Base-by-base conservation (phyloP, 176 grass and related monocot species). In the Eragrostis nindensis region DNA sequence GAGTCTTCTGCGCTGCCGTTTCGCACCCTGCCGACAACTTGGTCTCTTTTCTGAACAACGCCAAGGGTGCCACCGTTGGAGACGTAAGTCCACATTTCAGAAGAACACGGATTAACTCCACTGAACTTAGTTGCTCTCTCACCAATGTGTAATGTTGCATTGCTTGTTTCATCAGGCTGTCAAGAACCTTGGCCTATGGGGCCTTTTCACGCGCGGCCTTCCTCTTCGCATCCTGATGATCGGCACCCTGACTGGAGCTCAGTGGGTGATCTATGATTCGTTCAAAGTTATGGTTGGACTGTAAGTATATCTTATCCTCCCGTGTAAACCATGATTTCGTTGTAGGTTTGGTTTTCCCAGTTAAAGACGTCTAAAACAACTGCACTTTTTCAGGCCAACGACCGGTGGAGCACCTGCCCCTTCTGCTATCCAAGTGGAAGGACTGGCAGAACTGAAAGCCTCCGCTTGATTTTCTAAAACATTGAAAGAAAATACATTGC, bases 221-320 rank as follows among this genome's bases (percentile, higher is more conserved):
- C 94, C 94, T 9, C 86, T 97, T 75, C 94, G 91, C 50, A 94
- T 93, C 71, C 65, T 97, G 55, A 97, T 97, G 94, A 86, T 97
- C 61, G 94, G 94, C 41, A 94, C 94, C 5, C 81, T 97, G 48
- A 97, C 94, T 5, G 94, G 89, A 1, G 62, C 94, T 15, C 89
- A 97, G 73, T 97, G 94, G 91, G 86, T 90, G 13, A 97, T 97
- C 70, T 97, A 94, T 50, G 94, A 97, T 86, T 76, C 94, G 46
- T 97, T 97, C 81, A 94, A 97, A 89, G 94, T 97, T 36, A 87
- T 91, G 83, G 79, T 75, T 78, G 94, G 94, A 73, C 71, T 97
- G 94, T 94, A 87, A 94, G 94, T 93, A 56, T 13, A 63, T 48
- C 13, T 77, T 77, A 1, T 7, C 0, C 30, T 64, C 19, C 3